phyloP scores from a whole-genome alignment of 495 filamentous ascomycete species.

The Aspergillus olivimuriae region DNA sequence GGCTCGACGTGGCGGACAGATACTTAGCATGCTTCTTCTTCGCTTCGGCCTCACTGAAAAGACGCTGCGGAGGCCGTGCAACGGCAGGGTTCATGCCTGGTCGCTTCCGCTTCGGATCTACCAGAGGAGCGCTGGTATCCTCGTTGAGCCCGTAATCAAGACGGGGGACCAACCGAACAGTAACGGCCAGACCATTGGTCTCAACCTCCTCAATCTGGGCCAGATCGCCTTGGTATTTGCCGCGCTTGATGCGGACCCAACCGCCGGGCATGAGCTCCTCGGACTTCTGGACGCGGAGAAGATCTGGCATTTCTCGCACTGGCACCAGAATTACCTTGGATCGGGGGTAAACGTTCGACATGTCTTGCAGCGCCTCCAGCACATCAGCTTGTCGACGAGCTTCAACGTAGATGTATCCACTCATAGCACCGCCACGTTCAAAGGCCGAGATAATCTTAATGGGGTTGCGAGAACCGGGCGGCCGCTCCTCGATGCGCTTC shows the following conservation, averaged over 20 bases:
- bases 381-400: conserved; percentile 82
- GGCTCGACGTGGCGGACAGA: conserved; percentile 47
- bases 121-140: conserved; percentile 53
- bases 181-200: conserved; percentile 82
- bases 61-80: conserved; percentile 72
- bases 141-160: conserved; percentile 88
- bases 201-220: conserved; percentile 92
- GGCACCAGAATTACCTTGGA: conserved; percentile 79
- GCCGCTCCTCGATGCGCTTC: conserved; percentile 76
- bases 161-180: conserved; percentile 79
- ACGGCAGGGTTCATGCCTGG: conserved; percentile 41
- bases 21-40: conserved; percentile 77
- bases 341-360: conserved; percentile 79
- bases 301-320: conserved; percentile 96
- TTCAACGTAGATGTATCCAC: conserved; percentile 93
- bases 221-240: conserved; percentile 82
- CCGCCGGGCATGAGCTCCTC: conserved; percentile 79
- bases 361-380: conserved; percentile 67
- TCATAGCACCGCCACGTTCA: conserved; percentile 80
- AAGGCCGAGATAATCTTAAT: conserved; percentile 82
- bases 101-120: conserved; percentile 71
- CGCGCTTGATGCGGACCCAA: conserved; percentile 84
- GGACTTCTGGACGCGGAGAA: conserved; percentile 81
- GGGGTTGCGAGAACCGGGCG: conserved; percentile 61
- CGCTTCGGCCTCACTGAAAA: conserved; percentile 92